Conservation (phyloP, 441 rosid species). For the Syzygium syzygioides region DNA sequence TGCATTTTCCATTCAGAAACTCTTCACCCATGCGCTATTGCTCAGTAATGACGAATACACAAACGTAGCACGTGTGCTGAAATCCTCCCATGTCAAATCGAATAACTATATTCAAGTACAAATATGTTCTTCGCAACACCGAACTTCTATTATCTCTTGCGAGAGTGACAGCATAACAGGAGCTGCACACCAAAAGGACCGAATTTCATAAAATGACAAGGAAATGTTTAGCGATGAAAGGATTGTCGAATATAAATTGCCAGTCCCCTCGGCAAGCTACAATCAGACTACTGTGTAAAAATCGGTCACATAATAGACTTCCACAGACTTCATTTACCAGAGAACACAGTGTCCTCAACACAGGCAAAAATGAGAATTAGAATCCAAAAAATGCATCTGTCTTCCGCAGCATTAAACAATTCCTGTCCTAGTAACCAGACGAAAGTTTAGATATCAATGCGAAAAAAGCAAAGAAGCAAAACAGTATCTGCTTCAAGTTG, state of each 20-base stretch:
- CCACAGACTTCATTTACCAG: not conserved
- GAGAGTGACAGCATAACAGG: not conserved
- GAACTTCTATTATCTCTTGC: not conserved
- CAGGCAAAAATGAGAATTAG: not conserved
- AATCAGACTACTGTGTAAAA: not conserved
- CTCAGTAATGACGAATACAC: not conserved
- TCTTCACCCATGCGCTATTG: not conserved
- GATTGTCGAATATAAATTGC: not conserved
- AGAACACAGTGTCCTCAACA: not conserved
- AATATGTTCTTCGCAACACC: not conserved
- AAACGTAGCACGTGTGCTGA: not conserved
- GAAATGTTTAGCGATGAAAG: not conserved
- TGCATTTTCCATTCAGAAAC: not conserved
- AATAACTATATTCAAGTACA: not conserved
- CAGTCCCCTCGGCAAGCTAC: not conserved
- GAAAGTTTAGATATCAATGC: not conserved
- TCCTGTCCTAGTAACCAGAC: not conserved
- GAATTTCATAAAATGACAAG: not conserved
- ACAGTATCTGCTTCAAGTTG: conserved; percentile 33
- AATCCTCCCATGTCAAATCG: not conserved
- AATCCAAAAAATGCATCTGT: not conserved
- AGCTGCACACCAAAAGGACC: not conserved
- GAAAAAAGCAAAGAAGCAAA: conserved; percentile 17
- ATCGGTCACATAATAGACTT: not conserved
- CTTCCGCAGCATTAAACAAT: not conserved